Evolutionary conservation across 2,329 filamentous ascomycete species (phyloP), one percentile per base, ranked within the genome.

Genomic region (Cylindrodendrum hubeiense): DNA sequence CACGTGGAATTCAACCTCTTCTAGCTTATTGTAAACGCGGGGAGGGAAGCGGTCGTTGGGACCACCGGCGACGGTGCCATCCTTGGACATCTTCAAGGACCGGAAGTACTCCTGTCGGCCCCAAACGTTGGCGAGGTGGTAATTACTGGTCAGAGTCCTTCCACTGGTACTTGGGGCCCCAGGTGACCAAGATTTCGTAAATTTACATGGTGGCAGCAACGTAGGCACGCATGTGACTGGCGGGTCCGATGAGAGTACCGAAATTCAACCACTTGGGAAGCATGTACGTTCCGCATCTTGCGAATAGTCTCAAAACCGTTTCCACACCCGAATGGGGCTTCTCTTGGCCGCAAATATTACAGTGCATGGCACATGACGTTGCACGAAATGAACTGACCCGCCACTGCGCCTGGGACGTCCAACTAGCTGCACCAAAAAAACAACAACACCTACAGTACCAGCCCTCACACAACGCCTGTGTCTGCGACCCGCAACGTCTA

Each of bases 251-350:
- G 39, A 83, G 75, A 34, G 82, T 83, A 8, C 82, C 82, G 5
- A 81, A 83, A 72, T 84, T 84, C 43, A 84, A 74, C 79, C 81
- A 83, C 22, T 77, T 77, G 7, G 82, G 79, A 33, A 79, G 76
- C 21, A 75, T 73, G 34, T n/a, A n/a, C n/a, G n/a, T n/a, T n/a
- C n/a, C n/a, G n/a, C n/a, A n/a, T n/a, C n/a, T n/a, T n/a, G n/a
- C n/a, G n/a, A n/a, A n/a, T n/a, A n/a, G n/a, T n/a, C n/a, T n/a
- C n/a, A n/a, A n/a, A n/a, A 19, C 79, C 77, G 17, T 75, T 75
- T 52, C 78, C 76, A 5, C n/a, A n/a, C n/a, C n/a, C n/a, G n/a
- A n/a, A n/a, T n/a, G n/a, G n/a, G n/a, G n/a, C n/a, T n/a, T n/a
- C n/a, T n/a, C n/a, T n/a, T n/a, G n/a, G n/a, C n/a, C n/a, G n/a